Base-by-base conservation (phyloP, 805 yeast species). In the Candida nemodendra region DNA sequence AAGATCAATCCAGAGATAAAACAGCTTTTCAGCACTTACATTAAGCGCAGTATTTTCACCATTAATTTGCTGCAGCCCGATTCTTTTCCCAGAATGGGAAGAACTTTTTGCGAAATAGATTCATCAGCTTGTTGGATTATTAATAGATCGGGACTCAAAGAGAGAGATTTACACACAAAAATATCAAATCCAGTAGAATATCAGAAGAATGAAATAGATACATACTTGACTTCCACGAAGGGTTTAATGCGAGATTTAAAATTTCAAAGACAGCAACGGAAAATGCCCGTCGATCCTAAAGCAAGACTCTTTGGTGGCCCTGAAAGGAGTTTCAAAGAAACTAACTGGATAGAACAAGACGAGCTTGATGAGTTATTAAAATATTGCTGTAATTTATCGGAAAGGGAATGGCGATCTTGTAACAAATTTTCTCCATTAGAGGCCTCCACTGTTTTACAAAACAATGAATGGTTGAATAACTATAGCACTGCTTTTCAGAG, bases 71-170 rank as follows among this genome's bases (percentile, higher is more conserved):
- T 73, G 3, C 45, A 54, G 9, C 18, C 48, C 2, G 54, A 44
- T 0, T 41, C 32, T 3, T 71, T 64, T 40, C 71, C 74, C 1
- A 62, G 95, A 41, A 74, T 79, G 36, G 84, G 89, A 0, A 66
- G 76, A 41, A 69, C 82, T 4, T 62, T 80, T 8, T 54, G 88
- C 4, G 98, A 91, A 55, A 53, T 89, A 11, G 97, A 91, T 57
- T 62, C 82, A 1, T 49, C 68, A 5, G 80, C 88, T 0, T 69
- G 65, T n/a, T 63, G 71, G 57, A 82, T 91, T 9, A 22, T 62
- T 7, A 89, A 90, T 54, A 61, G 89, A 17, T 36, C 50, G 1
- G 62, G 62, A 0, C 31, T 81, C 8, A 50, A 48, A 4, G 71
- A 70, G 39, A 53, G 79, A 22, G 64, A 72, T 36, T 46, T 77